Percentiles rank a stretch among this genome's conserved stretches.
Evolutionary conservation across 2,329 filamentous ascomycete genomes (phyloP).

Genomic region (Trichoderma koningii): DNA sequence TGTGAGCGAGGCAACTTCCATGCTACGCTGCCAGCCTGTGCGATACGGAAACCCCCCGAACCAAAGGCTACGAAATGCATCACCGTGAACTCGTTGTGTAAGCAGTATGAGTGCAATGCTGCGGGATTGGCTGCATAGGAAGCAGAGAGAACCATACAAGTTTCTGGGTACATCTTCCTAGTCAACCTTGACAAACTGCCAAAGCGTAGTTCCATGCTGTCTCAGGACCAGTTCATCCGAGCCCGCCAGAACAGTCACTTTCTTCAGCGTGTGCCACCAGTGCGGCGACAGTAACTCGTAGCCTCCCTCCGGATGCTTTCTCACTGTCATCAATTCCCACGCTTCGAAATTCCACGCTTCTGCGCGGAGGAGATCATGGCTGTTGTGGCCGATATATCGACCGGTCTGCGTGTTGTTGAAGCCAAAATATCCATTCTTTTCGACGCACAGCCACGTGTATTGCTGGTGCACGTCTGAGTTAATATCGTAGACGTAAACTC

Average conservation of each 20-base stretch:
- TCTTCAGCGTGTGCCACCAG: constrained; percentile 26
- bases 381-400: constrained; percentile 24
- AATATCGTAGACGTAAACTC: constrained; percentile 14
- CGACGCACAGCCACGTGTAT: constrained; percentile 26
- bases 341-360: neutral
- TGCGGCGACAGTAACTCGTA: constrained; percentile 28
- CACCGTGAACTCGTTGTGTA: neutral
- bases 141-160: neutral
- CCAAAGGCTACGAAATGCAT: neutral
- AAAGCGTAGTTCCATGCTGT: constrained; percentile 24
- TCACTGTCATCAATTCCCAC: constrained; percentile 21
- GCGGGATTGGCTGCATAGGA: neutral
- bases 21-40: neutral
- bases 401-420: constrained; percentile 21
- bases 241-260: neutral
- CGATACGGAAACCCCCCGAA: no score
- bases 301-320: constrained; percentile 26
- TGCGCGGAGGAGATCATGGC: neutral
- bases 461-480: neutral
- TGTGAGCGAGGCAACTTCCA: neutral
- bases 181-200: constrained; percentile 26
- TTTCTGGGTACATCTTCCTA: neutral
- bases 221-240: constrained; percentile 5
- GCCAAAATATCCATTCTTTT: constrained; percentile 27
- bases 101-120: neutral